Conservation (phyloP, 768 basidiomycete species). For the Tulasnella calospora region DNA sequence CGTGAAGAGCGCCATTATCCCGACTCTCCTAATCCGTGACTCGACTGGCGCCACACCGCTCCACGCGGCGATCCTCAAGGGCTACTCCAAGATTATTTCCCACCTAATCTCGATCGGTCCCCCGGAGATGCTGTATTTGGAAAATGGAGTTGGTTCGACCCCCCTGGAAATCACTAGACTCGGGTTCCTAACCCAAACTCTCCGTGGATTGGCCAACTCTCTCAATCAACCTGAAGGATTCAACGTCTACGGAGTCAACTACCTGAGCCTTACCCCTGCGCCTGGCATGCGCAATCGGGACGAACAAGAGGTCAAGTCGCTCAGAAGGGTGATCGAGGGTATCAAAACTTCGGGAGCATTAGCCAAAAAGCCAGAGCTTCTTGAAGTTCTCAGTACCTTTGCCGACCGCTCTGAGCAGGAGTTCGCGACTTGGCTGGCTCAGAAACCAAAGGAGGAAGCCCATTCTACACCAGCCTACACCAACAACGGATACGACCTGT, state of each 20-base stretch:
- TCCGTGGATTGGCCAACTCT: neutral
- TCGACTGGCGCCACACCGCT: slow-evolving; percentile 49
- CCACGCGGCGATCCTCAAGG: slow-evolving; percentile 44
- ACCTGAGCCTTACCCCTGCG: neutral
- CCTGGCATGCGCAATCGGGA: neutral
- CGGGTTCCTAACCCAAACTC: too few species aligned
- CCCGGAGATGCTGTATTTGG: slow-evolving; percentile 42
- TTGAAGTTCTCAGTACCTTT: neutral
- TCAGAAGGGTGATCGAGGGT: neutral
- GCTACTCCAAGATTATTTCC: slow-evolving; percentile 40
- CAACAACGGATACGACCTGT: neutral
- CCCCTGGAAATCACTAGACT: slow-evolving; percentile 33
- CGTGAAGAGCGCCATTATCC: slow-evolving; percentile 10
- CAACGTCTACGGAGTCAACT: neutral
- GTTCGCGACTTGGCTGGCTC: neutral
- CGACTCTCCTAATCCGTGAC: slow-evolving; percentile 42
- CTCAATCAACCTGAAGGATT: neutral
- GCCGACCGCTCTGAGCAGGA: neutral
- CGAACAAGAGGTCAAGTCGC: neutral
- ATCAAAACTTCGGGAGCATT: neutral
- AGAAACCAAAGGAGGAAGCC: too few species aligned
- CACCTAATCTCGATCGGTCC: slow-evolving; percentile 42
- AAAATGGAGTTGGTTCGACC: slow-evolving; percentile 44
- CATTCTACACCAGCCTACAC: too few species aligned
- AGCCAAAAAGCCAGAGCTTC: slow-evolving; percentile 15